Conservation (phyloP, 257 asterid species). For the Nicotiana knightiana region DNA sequence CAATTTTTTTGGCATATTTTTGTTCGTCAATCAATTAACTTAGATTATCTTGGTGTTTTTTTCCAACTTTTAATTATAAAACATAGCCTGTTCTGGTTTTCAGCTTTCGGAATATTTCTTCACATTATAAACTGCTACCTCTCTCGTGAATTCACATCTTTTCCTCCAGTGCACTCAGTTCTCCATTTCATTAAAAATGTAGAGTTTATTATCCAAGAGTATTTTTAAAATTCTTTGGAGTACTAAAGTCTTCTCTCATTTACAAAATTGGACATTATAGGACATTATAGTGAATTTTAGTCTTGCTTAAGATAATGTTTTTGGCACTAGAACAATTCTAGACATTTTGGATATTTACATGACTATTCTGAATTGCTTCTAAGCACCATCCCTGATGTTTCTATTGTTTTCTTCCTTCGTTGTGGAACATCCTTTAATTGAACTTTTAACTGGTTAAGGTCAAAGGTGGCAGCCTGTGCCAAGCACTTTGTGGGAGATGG, state of each 20-base stretch:
- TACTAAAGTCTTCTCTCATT: background rate
- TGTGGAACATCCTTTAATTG: background rate
- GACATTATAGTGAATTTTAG: background rate
- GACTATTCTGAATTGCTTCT: background rate
- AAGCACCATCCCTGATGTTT: background rate
- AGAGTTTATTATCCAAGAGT: background rate
- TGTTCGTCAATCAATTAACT: background rate
- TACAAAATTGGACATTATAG: background rate
- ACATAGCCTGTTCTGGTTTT: background rate
- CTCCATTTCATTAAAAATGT: background rate
- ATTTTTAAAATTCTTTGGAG: background rate
- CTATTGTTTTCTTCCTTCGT: background rate
- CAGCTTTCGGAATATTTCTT: background rate
- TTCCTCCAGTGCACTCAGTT: background rate
- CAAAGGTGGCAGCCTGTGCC: constrained; percentile 31
- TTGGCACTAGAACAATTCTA: background rate
- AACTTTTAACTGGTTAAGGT: constrained; percentile 4
- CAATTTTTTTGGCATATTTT: background rate
- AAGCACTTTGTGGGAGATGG: constrained; percentile 41
- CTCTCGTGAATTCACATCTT: background rate
- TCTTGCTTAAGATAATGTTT: background rate
- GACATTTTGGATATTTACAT: background rate
- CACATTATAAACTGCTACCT: background rate
- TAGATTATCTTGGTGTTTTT: background rate
- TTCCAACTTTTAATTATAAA: background rate